Conservation (phyloP, 495 filamentous ascomycete genomes). For the Penicillium arizonense region DNA sequence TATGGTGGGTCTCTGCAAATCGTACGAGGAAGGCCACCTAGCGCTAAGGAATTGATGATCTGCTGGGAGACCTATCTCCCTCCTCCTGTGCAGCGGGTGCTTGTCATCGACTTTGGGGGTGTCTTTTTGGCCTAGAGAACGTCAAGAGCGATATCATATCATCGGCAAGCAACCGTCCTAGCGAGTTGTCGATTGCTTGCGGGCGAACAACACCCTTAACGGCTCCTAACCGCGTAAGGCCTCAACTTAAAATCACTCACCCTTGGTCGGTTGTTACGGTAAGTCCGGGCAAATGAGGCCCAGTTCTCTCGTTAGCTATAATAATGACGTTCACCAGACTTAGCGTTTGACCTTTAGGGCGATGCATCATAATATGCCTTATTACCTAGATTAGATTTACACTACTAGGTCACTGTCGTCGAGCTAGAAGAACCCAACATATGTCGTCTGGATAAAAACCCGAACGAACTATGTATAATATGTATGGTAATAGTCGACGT, state of each 20-base stretch:
- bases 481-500: too few species aligned
- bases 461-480: too few species aligned
- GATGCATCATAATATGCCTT: too few species aligned
- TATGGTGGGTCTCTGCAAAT: constrained; percentile 3
- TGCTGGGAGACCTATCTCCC: constrained; percentile 3
- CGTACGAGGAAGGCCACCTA: background rate
- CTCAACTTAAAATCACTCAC: constrained; percentile 14
- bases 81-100: constrained; percentile 4
- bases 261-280: constrained; percentile 10
- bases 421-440: too few species aligned
- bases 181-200: constrained; percentile 7
- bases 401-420: too few species aligned
- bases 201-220: constrained; percentile 9
- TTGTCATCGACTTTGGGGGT: constrained; percentile 8
- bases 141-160: constrained; percentile 9
- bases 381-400: too few species aligned
- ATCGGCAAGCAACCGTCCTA: constrained; percentile 8
- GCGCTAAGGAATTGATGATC: constrained; percentile 2
- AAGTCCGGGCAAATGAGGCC: constrained; percentile 5
- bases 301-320: constrained; percentile 17
- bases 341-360: too few species aligned
- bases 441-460: too few species aligned
- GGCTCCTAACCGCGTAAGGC: constrained; percentile 9
- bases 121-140: constrained; percentile 12
- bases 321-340: constrained; percentile 11